phyloP scores from a whole-genome alignment of 108 stramenopile species.

The Pseudonitzschia multiseries region DNA sequence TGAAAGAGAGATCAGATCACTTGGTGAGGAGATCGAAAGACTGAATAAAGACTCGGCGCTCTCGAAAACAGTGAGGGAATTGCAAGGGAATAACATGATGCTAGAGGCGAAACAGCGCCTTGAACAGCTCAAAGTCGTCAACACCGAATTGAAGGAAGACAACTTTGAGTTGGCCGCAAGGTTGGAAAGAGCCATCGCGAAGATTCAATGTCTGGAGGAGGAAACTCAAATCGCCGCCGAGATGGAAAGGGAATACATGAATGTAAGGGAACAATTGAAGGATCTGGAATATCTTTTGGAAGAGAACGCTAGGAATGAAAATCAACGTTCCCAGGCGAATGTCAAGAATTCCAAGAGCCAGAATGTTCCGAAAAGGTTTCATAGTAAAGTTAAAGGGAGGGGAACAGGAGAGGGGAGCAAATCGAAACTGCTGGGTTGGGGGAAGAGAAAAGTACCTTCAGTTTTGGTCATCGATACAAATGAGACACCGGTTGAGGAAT shows the following conservation, averaged over 20 bases:
- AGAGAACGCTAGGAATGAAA: not conserved
- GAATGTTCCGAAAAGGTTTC: too few relatives aligned
- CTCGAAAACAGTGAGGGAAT: conserved; percentile 23
- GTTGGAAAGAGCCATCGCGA: conserved; percentile 30
- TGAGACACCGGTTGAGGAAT: not conserved
- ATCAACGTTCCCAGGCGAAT: not conserved
- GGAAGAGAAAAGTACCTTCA: not conserved
- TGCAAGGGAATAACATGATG: conserved; percentile 45
- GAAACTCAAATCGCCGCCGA: conserved; percentile 56
- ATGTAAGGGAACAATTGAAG: conserved; percentile 43
- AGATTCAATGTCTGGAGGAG: conserved; percentile 30
- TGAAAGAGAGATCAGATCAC: conserved; percentile 52
- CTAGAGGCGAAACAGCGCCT: conserved; percentile 63
- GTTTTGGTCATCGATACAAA: not conserved
- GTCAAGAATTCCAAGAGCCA: not conserved
- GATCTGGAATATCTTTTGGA: conserved; percentile 46
- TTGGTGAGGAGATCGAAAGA: conserved; percentile 40
- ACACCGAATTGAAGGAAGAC: conserved; percentile 65
- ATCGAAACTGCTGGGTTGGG: not conserved
- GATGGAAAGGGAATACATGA: conserved; percentile 59
- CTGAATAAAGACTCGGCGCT: conserved; percentile 46
- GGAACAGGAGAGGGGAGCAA: not conserved
- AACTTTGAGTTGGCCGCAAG: conserved; percentile 56
- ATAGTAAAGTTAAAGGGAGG: not conserved
- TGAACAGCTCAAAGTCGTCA: conserved; percentile 55